Conservation (phyloP, 2,329 filamentous ascomycete species). For the Parafenestella ontariensis region DNA sequence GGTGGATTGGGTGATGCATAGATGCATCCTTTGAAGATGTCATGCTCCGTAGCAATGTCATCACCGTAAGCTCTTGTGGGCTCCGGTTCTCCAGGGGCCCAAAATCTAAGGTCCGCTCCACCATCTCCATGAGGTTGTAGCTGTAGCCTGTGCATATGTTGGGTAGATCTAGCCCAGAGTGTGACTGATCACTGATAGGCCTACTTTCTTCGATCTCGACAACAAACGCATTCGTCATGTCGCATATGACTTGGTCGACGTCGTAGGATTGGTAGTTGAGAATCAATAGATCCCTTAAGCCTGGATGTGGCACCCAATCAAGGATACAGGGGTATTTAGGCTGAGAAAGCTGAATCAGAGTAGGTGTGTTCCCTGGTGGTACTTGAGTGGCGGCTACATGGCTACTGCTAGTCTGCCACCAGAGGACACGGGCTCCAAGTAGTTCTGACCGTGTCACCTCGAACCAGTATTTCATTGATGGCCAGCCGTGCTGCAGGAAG, state of each 20-base stretch:
- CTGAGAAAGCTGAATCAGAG: not conserved
- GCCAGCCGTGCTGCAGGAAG: not conserved
- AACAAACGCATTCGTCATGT: not conserved
- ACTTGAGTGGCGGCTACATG: not conserved
- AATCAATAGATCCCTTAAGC: not conserved
- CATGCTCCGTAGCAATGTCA: not conserved
- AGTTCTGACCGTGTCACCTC: not conserved
- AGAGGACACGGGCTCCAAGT: not conserved
- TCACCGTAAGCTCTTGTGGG: not conserved
- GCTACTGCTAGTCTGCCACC: not conserved
- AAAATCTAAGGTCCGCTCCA: not conserved
- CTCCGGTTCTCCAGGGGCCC: not conserved
- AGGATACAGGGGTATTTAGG: not conserved
- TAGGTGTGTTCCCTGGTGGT: not conserved
- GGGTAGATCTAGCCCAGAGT: not conserved
- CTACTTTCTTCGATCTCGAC: not conserved
- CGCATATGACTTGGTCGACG: not conserved
- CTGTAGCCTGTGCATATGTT: not conserved
- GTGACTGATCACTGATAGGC: not conserved
- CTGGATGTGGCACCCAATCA: not conserved
- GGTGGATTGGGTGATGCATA: not conserved
- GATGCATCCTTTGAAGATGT: not conserved
- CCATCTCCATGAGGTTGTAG: not conserved
- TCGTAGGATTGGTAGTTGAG: not conserved
- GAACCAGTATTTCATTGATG: not conserved